Percentiles rank a stretch among this genome's conserved stretches.
Conservation (phyloP, 2,329 filamentous ascomycete genomes). For the Phyllosticta paracitricarpa region DNA sequence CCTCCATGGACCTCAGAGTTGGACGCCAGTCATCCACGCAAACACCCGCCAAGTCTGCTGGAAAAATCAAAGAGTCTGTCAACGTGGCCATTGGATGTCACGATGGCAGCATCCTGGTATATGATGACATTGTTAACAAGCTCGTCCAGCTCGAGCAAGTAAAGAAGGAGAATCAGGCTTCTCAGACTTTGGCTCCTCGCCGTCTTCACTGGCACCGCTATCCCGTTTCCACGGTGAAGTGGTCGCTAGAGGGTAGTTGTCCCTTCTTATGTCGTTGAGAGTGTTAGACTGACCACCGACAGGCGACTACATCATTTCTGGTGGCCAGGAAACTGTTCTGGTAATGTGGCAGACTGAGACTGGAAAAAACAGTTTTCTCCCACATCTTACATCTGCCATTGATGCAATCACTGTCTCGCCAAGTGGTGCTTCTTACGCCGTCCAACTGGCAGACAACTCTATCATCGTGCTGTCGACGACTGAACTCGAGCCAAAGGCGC, state of each 20-base stretch:
- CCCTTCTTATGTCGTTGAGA: neutral
- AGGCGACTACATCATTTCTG: slow-evolving; percentile 92
- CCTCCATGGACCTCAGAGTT: slow-evolving; percentile 23
- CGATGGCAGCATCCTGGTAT: slow-evolving; percentile 70
- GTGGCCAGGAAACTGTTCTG: slow-evolving; percentile 79
- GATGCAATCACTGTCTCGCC: slow-evolving; percentile 77
- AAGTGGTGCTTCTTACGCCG: slow-evolving; percentile 66
- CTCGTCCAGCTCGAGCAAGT: slow-evolving; percentile 37
- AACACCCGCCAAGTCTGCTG: slow-evolving; percentile 34
- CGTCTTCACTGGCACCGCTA: slow-evolving; percentile 87
- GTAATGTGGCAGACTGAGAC: slow-evolving; percentile 93
- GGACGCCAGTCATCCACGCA: slow-evolving; percentile 40
- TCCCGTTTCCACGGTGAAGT: slow-evolving; percentile 74
- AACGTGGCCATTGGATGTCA: slow-evolving; percentile 70
- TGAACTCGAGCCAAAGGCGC: slow-evolving; percentile 75
- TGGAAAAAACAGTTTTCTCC: slow-evolving; percentile 68
- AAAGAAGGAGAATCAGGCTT: slow-evolving; percentile 30
- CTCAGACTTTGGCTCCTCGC: slow-evolving; percentile 37
- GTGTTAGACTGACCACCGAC: slow-evolving; percentile 2
- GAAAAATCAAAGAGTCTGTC: slow-evolving; percentile 36
- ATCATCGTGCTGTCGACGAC: slow-evolving; percentile 82
- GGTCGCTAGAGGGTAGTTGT: slow-evolving; percentile 74
- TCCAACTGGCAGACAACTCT: slow-evolving; percentile 87
- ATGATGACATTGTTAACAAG: slow-evolving; percentile 59
- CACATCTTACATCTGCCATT: slow-evolving; percentile 80